Conservation (phyloP, 805 yeast genomes). For the Kodamaea neixiangensis region DNA sequence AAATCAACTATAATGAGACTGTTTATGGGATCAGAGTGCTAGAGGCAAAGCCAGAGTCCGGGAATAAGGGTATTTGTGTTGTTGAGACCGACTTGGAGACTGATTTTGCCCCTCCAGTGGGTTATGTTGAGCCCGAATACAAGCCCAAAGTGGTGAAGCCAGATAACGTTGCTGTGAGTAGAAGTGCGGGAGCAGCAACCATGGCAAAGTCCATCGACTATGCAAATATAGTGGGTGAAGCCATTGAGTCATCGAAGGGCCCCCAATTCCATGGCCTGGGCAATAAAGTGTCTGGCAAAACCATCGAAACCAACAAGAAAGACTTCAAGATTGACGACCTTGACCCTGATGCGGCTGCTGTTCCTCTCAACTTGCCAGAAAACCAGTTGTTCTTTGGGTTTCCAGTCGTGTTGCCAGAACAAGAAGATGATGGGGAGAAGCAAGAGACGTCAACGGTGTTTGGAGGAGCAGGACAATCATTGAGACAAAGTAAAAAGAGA, state of each 20-base stretch:
- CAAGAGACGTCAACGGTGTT: constrained; percentile 31
- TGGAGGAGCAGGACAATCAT: constrained; percentile 71
- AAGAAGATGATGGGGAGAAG: constrained; percentile 30
- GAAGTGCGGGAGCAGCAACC: constrained; percentile 55
- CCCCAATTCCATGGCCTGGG: constrained; percentile 62
- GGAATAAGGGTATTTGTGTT: constrained; percentile 74
- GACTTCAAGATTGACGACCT: constrained; percentile 43
- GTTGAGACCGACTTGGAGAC: constrained; percentile 96
- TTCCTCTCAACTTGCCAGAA: constrained; percentile 70
- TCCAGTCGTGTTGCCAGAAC: constrained; percentile 59
- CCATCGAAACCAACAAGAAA: constrained; percentile 27
- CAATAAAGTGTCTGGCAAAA: constrained; percentile 67
- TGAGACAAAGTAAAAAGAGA: constrained; percentile 71
- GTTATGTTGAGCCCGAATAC: constrained; percentile 88
- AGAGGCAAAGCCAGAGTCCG: constrained; percentile 74
- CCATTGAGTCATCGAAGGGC: constrained; percentile 18
- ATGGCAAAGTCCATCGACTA: constrained; percentile 79
- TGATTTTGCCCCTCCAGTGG: constrained; percentile 98
- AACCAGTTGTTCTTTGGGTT: constrained; percentile 94
- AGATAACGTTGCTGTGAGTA: constrained; percentile 32
- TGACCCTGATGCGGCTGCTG: constrained; percentile 64
- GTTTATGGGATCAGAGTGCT: constrained; percentile 78
- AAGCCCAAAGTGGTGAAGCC: constrained; percentile 42
- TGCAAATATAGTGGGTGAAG: constrained; percentile 54
- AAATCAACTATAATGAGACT: constrained; percentile 78